Percentiles rank a stretch among this genome's conserved stretches.
Conservation (phyloP, 2,329 filamentous ascomycete genomes). For the Colletotrichum spaethianum region DNA sequence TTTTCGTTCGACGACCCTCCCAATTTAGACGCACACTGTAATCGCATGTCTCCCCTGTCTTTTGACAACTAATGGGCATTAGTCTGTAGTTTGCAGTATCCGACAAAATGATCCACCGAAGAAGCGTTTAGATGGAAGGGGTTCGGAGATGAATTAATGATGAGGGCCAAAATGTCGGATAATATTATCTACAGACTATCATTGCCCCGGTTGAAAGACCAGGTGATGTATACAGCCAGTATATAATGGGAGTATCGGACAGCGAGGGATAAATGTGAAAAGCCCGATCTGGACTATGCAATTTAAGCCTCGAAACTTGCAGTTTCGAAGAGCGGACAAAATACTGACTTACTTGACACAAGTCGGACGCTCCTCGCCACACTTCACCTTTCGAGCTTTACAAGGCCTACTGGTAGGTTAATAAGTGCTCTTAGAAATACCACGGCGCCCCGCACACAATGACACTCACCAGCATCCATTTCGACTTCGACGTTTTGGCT, state of each 20-base stretch:
- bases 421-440: not conserved
- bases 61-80: constrained; percentile 67
- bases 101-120: not conserved
- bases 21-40: constrained; percentile 87
- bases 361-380: constrained; percentile 81
- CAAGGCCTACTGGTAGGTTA: constrained; percentile 74
- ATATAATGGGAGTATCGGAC: not conserved
- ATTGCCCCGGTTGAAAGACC: too few species aligned
- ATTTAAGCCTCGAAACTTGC: not conserved
- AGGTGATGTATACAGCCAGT: not conserved
- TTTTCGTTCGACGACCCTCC: constrained; percentile 79
- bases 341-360: constrained; percentile 72
- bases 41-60: constrained; percentile 81
- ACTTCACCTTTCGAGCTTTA: constrained; percentile 81
- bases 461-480: constrained; percentile 61
- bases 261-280: not conserved
- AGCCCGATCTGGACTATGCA: too few species aligned
- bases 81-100: not conserved
- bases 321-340: not conserved
- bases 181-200: not conserved
- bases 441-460: not conserved
- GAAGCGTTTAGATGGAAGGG: not conserved
- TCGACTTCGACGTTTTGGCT: constrained; percentile 61
- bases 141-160: not conserved
- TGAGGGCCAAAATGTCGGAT: not conserved